Evolutionary conservation across 176 grass and related monocot genomes (phyloP).

Genomic region (Thinopyrum elongatum): DNA sequence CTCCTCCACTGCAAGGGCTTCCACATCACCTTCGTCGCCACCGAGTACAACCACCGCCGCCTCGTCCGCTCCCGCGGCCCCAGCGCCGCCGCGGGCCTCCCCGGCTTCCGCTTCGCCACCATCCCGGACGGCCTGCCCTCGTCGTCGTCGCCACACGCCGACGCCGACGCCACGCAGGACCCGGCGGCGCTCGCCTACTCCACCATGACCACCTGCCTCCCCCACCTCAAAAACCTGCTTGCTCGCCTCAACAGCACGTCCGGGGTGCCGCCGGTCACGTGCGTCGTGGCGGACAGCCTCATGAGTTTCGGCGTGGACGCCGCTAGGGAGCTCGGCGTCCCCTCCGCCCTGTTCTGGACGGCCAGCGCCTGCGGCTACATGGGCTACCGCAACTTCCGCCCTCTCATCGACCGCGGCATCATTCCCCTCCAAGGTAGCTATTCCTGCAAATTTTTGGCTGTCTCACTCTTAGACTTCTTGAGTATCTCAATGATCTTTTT

Average conservation of each 20-base stretch:
- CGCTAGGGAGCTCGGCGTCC: constrained; percentile 20
- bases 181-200: constrained; percentile 26
- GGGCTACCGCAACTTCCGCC: constrained; percentile 40
- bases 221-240: constrained; percentile 34
- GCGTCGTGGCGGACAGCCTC: constrained; percentile 36
- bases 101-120: too few relatives aligned
- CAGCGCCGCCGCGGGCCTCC: too few relatives aligned
- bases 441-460: too few relatives aligned
- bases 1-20: too few relatives aligned
- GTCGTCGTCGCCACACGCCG: too few relatives aligned
- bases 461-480: too few relatives aligned
- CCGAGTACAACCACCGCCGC: too few relatives aligned
- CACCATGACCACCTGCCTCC: constrained; percentile 27
- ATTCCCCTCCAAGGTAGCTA: too few relatives aligned
- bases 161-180: constrained; percentile 43
- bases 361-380: constrained; percentile 44
- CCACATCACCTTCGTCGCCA: too few relatives aligned
- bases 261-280: neutral
- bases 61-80: too few relatives aligned
- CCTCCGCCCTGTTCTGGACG: constrained; percentile 36
- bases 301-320: constrained; percentile 35
- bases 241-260: neutral
- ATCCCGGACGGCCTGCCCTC: too few relatives aligned
- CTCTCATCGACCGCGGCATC: constrained; percentile 29
- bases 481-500: too few relatives aligned